phyloP scores from a whole-genome alignment of 192 early-diverging fungal species.

The Funneliformis mosseae region DNA sequence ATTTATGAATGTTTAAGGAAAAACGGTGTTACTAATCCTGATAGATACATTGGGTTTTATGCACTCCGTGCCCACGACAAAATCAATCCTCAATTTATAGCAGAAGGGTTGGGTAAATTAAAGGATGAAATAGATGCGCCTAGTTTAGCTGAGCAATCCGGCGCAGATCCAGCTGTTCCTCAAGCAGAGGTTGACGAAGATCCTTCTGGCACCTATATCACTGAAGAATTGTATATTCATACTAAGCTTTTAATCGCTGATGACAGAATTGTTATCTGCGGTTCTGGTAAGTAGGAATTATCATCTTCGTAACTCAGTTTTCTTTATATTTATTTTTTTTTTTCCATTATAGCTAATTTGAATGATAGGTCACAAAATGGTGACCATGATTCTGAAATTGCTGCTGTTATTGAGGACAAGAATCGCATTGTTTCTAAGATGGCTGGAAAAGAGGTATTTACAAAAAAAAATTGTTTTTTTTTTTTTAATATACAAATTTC shows the following conservation, averaged over 20 bases:
- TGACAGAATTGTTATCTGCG: slow-evolving; percentile 78
- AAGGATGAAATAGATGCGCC: neutral
- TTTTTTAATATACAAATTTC: neutral
- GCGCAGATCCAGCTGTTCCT: neutral
- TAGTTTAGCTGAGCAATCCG: neutral
- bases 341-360: slow-evolving; percentile 62
- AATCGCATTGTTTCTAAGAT: slow-evolving; percentile 66
- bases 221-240: slow-evolving; percentile 88
- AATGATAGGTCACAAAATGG: slow-evolving; percentile 88
- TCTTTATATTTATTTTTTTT: neutral
- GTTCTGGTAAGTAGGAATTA: slow-evolving; percentile 50
- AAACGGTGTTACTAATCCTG: slow-evolving; percentile 55
- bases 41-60: slow-evolving; percentile 77
- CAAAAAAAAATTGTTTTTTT: neutral
- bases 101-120: slow-evolving; percentile 11
- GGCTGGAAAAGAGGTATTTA: slow-evolving; percentile 60
- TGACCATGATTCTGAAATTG: slow-evolving; percentile 86
- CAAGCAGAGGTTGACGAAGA: neutral
- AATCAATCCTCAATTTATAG: slow-evolving; percentile 48
- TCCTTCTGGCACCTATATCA: slow-evolving; percentile 50
- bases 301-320: neutral
- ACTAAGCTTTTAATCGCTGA: slow-evolving; percentile 89
- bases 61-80: slow-evolving; percentile 79
- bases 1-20: slow-evolving; percentile 60
- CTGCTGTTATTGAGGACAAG: slow-evolving; percentile 81